Evolutionary conservation across 2,329 filamentous ascomycete species (phyloP).

Genomic region (Paradendryphiella salina): DNA sequence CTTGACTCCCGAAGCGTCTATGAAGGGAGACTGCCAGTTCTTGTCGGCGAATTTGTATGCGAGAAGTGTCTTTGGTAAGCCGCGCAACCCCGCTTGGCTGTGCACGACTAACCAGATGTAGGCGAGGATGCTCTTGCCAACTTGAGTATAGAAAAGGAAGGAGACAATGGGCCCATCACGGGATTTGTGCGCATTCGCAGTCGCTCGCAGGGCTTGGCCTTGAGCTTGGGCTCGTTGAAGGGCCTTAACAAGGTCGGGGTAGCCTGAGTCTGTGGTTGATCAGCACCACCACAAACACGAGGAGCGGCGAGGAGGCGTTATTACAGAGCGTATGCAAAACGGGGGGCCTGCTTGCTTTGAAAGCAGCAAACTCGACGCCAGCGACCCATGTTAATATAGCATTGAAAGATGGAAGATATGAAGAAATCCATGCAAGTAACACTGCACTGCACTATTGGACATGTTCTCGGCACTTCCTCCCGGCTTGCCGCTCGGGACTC

Average conservation of each 20-base stretch:
- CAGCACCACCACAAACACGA: not conserved
- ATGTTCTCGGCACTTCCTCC: too few relatives aligned
- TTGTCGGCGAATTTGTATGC: slow-evolving; percentile 96
- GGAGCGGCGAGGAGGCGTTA: not conserved
- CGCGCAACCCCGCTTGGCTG: not conserved
- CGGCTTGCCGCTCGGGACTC: not conserved
- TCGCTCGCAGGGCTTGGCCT: slow-evolving; percentile 89
- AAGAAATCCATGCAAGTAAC: not conserved
- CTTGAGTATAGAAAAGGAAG: slow-evolving; percentile 96
- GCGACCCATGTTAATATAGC: slow-evolving; percentile 16
- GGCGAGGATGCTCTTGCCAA: slow-evolving; percentile 98
- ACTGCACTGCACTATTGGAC: not conserved
- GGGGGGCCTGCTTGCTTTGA: too few relatives aligned
- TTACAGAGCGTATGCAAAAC: slow-evolving; percentile 5
- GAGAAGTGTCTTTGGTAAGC: slow-evolving; percentile 95
- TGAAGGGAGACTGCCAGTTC: slow-evolving; percentile 98
- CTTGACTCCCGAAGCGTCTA: slow-evolving; percentile 89
- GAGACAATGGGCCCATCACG: slow-evolving; percentile 90
- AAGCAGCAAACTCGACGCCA: not conserved
- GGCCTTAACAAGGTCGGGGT: slow-evolving; percentile 67
- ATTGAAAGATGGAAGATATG: slow-evolving; percentile 17
- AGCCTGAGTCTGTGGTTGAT: slow-evolving; percentile 20
- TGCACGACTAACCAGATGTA: slow-evolving; percentile 47
- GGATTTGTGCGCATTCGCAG: slow-evolving; percentile 98
- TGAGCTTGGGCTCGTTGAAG: slow-evolving; percentile 93